A percentile compares a stretch with the other conserved stretches of the same genome.
Conservation (phyloP, 176 grass and related monocot genomes). For the Carex parvula region DNA sequence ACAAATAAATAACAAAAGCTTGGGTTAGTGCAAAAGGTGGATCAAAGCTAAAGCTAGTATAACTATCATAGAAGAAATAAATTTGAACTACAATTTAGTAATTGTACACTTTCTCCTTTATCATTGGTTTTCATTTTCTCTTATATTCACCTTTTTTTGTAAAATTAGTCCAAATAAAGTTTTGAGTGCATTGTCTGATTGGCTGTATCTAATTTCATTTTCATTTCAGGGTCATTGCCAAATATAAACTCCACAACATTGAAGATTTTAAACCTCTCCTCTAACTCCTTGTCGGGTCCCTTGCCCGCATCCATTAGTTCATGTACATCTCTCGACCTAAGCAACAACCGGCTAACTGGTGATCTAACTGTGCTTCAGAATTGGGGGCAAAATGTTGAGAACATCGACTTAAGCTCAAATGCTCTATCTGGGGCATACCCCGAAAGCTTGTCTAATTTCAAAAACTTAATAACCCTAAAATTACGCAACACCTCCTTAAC, state of each 20-base stretch:
- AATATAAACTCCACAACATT: conserved; percentile 80
- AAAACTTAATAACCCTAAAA: conserved; percentile 65
- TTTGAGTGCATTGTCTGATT: background rate
- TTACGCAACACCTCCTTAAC: conserved; percentile 68
- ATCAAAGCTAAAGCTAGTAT: conserved; percentile 6
- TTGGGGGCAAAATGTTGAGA: conserved; percentile 64
- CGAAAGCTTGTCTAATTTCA: conserved; percentile 71
- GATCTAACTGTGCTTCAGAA: conserved; percentile 58
- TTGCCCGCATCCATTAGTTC: conserved; percentile 55
- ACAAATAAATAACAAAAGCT: background rate
- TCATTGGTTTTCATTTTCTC: background rate
- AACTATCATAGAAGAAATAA: background rate
- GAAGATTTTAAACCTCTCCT: conserved; percentile 82
- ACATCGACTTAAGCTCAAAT: conserved; percentile 91
- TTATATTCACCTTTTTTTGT: background rate
- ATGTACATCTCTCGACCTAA: conserved; percentile 70
- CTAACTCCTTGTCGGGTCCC: conserved; percentile 67
- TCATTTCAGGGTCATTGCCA: conserved; percentile 56
- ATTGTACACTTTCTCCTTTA: conserved; percentile 4
- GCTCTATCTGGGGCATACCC: conserved; percentile 64
- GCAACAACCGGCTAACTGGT: conserved; percentile 57
- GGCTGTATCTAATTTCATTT: conserved; percentile 2
- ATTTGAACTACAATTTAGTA: background rate
- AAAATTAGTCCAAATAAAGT: background rate
- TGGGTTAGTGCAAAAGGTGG: background rate